Percentiles rank a stretch among this genome's conserved stretches.
Conservation (phyloP, 2,329 filamentous ascomycete genomes). For the Fusarium sp. region DNA sequence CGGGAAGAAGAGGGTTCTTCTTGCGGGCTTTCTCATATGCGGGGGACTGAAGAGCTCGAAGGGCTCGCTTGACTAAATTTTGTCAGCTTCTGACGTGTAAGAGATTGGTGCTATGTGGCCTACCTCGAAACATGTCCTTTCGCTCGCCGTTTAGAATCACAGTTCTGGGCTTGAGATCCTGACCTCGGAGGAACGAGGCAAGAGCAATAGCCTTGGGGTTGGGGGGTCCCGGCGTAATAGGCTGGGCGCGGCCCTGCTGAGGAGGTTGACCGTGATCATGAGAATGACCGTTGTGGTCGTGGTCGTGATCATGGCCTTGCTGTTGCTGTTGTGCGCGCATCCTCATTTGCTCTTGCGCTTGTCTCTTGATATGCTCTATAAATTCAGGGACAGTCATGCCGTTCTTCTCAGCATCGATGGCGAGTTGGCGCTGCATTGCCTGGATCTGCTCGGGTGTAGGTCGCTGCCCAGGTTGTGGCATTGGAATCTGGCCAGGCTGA, state of each 20-base stretch:
- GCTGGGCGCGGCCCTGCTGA: conserved; percentile 62
- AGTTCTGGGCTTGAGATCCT: conserved; percentile 88
- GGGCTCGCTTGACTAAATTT: conserved; percentile 85
- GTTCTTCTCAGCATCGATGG: conserved; percentile 81
- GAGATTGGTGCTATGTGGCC: conserved; percentile 6
- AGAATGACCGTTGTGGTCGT: conserved; percentile 5
- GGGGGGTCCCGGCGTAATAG: conserved; percentile 79
- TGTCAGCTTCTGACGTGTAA: conserved; percentile 2
- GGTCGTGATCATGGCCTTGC: conserved; percentile 40
- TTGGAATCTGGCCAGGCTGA: conserved; percentile 44
- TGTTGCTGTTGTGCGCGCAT: conserved; percentile 56
- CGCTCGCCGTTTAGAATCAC: conserved; percentile 95
- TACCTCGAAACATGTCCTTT: conserved; percentile 98
- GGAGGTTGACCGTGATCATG: conserved; percentile 40
- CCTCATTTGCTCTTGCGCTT: conserved; percentile 60
- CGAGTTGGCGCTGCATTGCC: conserved; percentile 82
- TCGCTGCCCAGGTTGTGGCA: conserved; percentile 52
- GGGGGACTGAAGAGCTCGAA: conserved; percentile 86
- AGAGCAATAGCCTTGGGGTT: conserved; percentile 89
- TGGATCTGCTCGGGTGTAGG: conserved; percentile 86
- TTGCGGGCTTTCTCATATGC: conserved; percentile 88
- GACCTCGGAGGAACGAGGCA: conserved; percentile 83
- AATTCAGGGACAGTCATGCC: conserved; percentile 89
- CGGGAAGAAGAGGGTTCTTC: conserved; percentile 89
- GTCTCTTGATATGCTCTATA: conserved; percentile 71